phyloP scores from a whole-genome alignment of 495 filamentous ascomycete species.

The Aspergillus funiculosus region DNA sequence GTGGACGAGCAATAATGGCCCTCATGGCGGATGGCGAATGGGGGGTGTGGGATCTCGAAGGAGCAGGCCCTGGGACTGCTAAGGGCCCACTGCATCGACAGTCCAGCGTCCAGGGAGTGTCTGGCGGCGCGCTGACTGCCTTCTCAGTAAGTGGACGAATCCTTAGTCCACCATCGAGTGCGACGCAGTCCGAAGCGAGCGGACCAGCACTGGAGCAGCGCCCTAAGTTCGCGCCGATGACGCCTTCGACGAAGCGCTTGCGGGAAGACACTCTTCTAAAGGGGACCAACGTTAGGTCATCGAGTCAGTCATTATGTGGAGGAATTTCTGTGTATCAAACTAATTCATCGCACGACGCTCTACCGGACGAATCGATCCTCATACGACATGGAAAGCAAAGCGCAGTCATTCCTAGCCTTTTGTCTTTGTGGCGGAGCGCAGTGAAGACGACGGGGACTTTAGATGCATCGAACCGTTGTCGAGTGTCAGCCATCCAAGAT shows the following conservation, averaged over 20 bases:
- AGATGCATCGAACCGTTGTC: conserved; percentile 42
- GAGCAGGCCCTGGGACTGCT: conserved; percentile 49
- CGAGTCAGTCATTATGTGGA: conserved; percentile 46
- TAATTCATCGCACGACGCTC: conserved; percentile 40
- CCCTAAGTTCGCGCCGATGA: conserved; percentile 72
- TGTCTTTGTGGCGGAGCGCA: conserved; percentile 62
- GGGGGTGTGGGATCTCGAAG: conserved; percentile 88
- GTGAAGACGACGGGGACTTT: conserved; percentile 54
- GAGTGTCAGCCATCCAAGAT: conserved; percentile 41
- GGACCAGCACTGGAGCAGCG: conserved; percentile 35
- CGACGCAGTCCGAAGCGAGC: conserved; percentile 31
- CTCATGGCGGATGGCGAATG: conserved; percentile 83
- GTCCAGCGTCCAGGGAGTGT: conserved; percentile 49
- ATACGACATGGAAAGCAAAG: conserved; percentile 61
- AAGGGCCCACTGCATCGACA: conserved; percentile 54
- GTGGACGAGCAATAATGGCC: conserved; percentile 68
- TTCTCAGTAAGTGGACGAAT: conserved; percentile 69
- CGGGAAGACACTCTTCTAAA: conserved; percentile 52
- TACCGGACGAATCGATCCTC: conserved; percentile 58
- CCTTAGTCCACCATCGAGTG: conserved; percentile 31
- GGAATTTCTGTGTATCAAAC: conserved; percentile 57
- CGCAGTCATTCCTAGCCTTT: conserved; percentile 57
- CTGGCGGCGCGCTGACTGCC: conserved; percentile 56
- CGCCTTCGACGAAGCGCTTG: conserved; percentile 67
- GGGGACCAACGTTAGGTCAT: conserved; percentile 29